Evolutionary conservation across 2,329 filamentous ascomycete species (phyloP).

Genomic region (Blumeriella jaapii): DNA sequence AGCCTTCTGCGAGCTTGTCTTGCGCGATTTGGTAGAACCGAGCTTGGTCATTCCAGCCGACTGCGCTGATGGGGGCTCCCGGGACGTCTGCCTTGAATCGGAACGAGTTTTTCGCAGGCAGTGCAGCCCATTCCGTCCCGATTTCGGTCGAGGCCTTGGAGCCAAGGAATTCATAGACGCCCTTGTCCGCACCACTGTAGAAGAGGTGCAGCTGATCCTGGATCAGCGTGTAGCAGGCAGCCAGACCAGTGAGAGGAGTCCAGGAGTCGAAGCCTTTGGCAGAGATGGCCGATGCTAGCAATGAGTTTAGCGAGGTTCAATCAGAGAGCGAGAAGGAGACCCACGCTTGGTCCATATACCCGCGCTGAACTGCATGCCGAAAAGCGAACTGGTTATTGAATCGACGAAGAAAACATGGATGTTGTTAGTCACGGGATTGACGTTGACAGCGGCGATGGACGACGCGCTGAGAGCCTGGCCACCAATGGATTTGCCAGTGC

Average conservation of each 20-base stretch:
- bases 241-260: slow-evolving; percentile 16
- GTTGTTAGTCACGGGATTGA: slow-evolving; percentile 17
- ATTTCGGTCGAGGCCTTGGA: slow-evolving; percentile 7
- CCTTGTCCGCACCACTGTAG: slow-evolving; percentile 16
- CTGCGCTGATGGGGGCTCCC: slow-evolving; percentile 15
- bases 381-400: slow-evolving; percentile 9
- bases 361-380: slow-evolving; percentile 11
- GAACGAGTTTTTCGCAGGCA: slow-evolving; percentile 11
- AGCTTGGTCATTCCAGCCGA: slow-evolving; percentile 15
- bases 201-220: slow-evolving; percentile 17
- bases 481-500: slow-evolving; percentile 13
- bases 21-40: slow-evolving; percentile 12
- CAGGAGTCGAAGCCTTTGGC: slow-evolving; percentile 7
- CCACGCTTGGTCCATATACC: slow-evolving; percentile 16
- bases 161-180: slow-evolving; percentile 18
- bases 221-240: slow-evolving; percentile 8
- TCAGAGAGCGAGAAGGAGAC: background rate
- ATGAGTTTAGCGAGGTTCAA: background rate
- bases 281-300: slow-evolving; percentile 8
- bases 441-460: slow-evolving; percentile 16
- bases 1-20: slow-evolving; percentile 11
- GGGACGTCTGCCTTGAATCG: slow-evolving; percentile 16
- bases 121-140: slow-evolving; percentile 7
- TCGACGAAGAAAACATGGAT: slow-evolving; percentile 19
- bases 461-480: slow-evolving; percentile 13